These are phyloP conservation scores for Daphne laureola DNA, from an alignment of 441 rosid genomes.

Conservation along the genomic window DNA sequence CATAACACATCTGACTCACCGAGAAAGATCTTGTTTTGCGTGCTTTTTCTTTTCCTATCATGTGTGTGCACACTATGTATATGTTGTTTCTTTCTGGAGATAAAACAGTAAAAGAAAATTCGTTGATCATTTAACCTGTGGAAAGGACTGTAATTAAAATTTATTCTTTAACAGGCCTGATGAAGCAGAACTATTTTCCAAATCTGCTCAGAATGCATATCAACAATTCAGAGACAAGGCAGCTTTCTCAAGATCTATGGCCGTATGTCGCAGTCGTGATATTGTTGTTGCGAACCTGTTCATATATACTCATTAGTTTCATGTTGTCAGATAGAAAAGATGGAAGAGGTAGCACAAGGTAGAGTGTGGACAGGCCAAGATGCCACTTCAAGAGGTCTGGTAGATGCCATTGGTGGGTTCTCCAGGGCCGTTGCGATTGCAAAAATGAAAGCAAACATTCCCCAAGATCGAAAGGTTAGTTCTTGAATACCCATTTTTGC, in stretches of 20 bases:
- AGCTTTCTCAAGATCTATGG: slow-evolving; percentile 82
- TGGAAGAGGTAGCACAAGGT: slow-evolving; percentile 98
- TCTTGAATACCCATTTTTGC: background rate
- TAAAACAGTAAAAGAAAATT: slow-evolving; percentile 3
- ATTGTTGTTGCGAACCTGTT: background rate
- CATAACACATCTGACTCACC: too few species aligned
- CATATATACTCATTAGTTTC: background rate
- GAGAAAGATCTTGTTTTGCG: too few species aligned
- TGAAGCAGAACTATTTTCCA: slow-evolving; percentile 84
- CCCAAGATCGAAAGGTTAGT: slow-evolving; percentile 56
- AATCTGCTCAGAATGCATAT: slow-evolving; percentile 77
- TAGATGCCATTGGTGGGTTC: slow-evolving; percentile 86
- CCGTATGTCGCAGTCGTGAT: slow-evolving; percentile 33
- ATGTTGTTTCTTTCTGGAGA: slow-evolving; percentile 7
- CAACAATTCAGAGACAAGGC: slow-evolving; percentile 83
- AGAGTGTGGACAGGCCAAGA: slow-evolving; percentile 98
- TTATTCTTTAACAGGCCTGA: slow-evolving; percentile 48
- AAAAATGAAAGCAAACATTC: slow-evolving; percentile 75
- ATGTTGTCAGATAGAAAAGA: slow-evolving; percentile 56
- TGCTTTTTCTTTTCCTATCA: too few species aligned
- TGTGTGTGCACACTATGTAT: too few species aligned
- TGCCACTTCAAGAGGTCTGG: slow-evolving; percentile 76
- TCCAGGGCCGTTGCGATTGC: slow-evolving; percentile 89
- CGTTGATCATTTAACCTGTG: too few species aligned
- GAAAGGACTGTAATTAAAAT: too few species aligned